Conservation (phyloP, 192 early-diverging fungal species). For the Entomortierella chlamydospora region DNA sequence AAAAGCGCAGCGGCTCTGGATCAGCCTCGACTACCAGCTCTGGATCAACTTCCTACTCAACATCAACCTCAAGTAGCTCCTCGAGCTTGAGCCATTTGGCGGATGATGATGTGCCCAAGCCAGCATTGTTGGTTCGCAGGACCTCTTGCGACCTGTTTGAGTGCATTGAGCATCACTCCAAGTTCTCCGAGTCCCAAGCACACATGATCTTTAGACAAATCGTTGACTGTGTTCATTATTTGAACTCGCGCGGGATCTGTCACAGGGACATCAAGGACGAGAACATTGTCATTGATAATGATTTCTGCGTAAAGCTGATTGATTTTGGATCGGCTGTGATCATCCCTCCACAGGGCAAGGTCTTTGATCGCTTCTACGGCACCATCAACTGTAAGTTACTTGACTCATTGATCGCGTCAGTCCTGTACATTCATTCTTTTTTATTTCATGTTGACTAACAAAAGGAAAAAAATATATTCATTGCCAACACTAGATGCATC, state of each 20-base stretch:
- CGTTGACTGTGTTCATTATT: slow-evolving; percentile 70
- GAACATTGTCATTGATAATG: slow-evolving; percentile 72
- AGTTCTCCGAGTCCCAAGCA: slow-evolving; percentile 73
- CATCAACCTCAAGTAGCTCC: slow-evolving; percentile 28
- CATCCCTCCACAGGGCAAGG: slow-evolving; percentile 54
- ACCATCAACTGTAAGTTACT: slow-evolving; percentile 68
- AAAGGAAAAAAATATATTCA: not conserved
- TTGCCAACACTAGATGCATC: slow-evolving; percentile 61
- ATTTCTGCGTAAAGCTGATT: slow-evolving; percentile 71
- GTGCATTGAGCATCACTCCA: slow-evolving; percentile 75
- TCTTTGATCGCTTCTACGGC: slow-evolving; percentile 70
- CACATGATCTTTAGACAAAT: slow-evolving; percentile 78
- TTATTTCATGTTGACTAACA: not conserved
- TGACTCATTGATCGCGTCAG: too few species aligned
- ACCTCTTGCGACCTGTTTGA: slow-evolving; percentile 80
- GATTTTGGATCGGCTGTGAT: slow-evolving; percentile 74
- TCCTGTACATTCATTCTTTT: slow-evolving; percentile 1
- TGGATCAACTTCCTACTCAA: slow-evolving; percentile 29
- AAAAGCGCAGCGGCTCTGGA: slow-evolving; percentile 7
- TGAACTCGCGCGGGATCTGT: slow-evolving; percentile 72
- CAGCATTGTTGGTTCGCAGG: slow-evolving; percentile 59
- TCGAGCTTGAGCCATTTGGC: slow-evolving; percentile 39
- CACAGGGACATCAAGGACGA: slow-evolving; percentile 90
- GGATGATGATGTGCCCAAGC: slow-evolving; percentile 29
- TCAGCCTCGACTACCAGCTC: slow-evolving; percentile 40